A percentile compares a stretch with the other conserved stretches of the same genome.
These are phyloP conservation scores for Boletus subcaerulescens DNA, from an alignment of 768 basidiomycete genomes.

Conservation along the genomic window DNA sequence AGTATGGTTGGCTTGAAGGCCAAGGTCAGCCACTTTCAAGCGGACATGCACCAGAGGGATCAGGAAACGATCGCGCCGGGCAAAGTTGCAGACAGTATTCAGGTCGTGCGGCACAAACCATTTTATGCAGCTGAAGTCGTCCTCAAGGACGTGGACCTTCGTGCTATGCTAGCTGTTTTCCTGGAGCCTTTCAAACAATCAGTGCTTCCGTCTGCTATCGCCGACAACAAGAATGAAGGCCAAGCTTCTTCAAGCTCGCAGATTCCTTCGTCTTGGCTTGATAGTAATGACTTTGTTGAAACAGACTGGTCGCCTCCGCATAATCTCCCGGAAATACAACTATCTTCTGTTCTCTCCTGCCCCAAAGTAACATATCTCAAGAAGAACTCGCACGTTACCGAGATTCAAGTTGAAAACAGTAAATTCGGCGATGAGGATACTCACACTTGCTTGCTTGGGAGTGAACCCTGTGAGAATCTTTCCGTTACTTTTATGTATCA, in stretches of 20 bases:
- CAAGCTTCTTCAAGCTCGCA: constrained; percentile 29
- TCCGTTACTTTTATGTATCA: background rate
- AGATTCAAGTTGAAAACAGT: constrained; percentile 44
- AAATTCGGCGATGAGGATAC: constrained; percentile 88
- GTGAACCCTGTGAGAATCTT: constrained; percentile 56
- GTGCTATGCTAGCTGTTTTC: constrained; percentile 77
- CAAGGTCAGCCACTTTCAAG: constrained; percentile 74
- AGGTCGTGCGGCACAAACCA: constrained; percentile 69
- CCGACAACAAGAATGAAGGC: constrained; percentile 41
- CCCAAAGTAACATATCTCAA: constrained; percentile 85
- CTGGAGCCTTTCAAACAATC: constrained; percentile 63
- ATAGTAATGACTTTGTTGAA: constrained; percentile 81
- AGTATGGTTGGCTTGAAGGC: constrained; percentile 86
- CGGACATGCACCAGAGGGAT: constrained; percentile 89
- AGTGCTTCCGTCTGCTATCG: constrained; percentile 47
- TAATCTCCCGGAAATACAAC: constrained; percentile 55
- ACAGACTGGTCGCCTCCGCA: constrained; percentile 57
- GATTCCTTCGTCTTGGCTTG: constrained; percentile 63
- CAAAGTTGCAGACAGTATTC: constrained; percentile 53
- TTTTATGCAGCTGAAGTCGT: constrained; percentile 88
- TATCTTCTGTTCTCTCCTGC: constrained; percentile 71
- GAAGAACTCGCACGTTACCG: constrained; percentile 44
- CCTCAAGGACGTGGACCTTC: constrained; percentile 71
- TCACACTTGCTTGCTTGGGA: constrained; percentile 77
- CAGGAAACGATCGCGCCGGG: constrained; percentile 69